Percentiles rank a stretch among this genome's conserved stretches.
Evolutionary conservation across 441 rosid species (phyloP).

Genomic region (Omphalea diandra): DNA sequence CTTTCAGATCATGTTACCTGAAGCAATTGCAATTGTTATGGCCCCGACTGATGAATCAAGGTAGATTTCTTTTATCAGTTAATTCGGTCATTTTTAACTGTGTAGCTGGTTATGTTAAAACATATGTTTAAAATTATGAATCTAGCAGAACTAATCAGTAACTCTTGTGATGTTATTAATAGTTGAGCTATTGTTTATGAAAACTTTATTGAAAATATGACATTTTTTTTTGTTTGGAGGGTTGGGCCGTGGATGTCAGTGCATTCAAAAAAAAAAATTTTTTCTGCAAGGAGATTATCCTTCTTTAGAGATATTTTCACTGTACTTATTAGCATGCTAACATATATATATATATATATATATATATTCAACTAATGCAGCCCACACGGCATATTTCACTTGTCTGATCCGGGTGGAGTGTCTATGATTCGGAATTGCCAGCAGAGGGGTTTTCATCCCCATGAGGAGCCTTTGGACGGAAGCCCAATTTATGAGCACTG

Average conservation of each 20-base stretch:
- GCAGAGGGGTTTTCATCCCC: slow-evolving; percentile 98
- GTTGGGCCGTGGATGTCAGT: neutral
- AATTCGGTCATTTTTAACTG: too few species aligned
- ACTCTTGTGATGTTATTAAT: neutral
- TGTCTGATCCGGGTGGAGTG: slow-evolving; percentile 88
- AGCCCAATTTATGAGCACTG: slow-evolving; percentile 89
- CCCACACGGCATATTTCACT: slow-evolving; percentile 91
- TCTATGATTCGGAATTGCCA: slow-evolving; percentile 89
- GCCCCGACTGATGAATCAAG: slow-evolving; percentile 86
- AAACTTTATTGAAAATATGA: neutral
- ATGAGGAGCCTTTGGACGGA: slow-evolving; percentile 81
- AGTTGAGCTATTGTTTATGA: neutral
- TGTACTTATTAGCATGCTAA: slow-evolving; percentile 5
- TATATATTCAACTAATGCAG: slow-evolving; percentile 35
- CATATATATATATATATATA: too few species aligned
- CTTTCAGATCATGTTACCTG: slow-evolving; percentile 85
- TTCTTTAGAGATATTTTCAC: neutral
- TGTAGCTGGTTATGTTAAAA: neutral
- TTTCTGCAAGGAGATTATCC: neutral
- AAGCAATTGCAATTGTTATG: slow-evolving; percentile 95
- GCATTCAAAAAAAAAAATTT: neutral
- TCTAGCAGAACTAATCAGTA: neutral
- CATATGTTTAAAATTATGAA: neutral
- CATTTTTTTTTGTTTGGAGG: neutral
- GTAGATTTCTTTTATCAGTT: slow-evolving; percentile 24